A percentile compares a stretch with the other conserved stretches of the same genome.
phyloP scores from a whole-genome alignment of 2,329 filamentous ascomycete genomes.

The Fusarium sp. region DNA sequence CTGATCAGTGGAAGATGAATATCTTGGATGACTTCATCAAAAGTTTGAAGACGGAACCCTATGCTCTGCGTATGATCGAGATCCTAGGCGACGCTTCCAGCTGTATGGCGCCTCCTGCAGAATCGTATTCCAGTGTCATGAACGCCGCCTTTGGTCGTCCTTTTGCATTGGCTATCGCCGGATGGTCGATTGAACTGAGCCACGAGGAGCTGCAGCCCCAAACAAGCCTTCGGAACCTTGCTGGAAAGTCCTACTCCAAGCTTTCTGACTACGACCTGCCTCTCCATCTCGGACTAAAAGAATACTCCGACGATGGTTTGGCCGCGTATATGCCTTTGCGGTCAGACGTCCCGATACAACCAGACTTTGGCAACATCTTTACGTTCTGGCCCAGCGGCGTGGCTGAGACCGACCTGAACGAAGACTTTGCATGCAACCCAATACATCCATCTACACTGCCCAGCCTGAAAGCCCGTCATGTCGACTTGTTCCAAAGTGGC shows the following conservation, averaged over 20 bases:
- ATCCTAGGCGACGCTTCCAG: background rate
- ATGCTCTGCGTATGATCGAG: background rate
- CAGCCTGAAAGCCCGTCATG: background rate
- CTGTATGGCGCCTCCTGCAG: background rate
- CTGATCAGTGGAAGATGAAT: background rate
- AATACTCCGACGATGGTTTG: background rate
- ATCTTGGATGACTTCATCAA: background rate
- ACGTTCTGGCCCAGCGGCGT: background rate
- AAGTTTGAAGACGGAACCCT: rapidly evolving
- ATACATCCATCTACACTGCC: background rate
- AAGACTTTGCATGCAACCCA: rapidly evolving
- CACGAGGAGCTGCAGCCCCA: background rate
- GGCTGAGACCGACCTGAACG: background rate
- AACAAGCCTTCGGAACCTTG: background rate
- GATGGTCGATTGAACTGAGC: background rate
- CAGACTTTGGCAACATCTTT: background rate
- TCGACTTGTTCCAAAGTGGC: background rate
- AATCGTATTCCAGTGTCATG: background rate
- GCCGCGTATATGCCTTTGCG: background rate
- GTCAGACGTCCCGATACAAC: background rate
- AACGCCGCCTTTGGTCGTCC: background rate
- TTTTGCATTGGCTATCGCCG: background rate
- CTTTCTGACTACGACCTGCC: background rate
- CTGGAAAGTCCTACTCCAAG: rapidly evolving
- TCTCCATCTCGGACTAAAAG: background rate